Percentiles rank a stretch among this genome's conserved stretches.
Conservation (phyloP, 2,329 filamentous ascomycete genomes). For the Paraphoma chrysanthemicola region DNA sequence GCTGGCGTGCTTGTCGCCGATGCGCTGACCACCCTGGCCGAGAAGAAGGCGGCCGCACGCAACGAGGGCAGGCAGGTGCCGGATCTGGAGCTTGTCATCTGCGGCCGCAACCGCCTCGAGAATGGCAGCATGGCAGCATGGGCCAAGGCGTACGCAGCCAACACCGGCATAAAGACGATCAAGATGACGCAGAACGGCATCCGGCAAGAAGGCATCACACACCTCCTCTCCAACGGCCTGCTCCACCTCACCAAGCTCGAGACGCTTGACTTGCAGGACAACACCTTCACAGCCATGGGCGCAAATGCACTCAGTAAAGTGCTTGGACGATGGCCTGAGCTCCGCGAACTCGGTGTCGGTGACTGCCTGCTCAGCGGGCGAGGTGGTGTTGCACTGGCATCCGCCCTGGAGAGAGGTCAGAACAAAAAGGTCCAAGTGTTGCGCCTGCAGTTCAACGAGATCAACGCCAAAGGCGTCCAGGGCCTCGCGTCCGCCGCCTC, state of each 20-base stretch:
- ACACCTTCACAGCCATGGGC: conserved; percentile 88
- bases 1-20: conserved; percentile 90
- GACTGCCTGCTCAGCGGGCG: conserved; percentile 84
- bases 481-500: conserved; percentile 70
- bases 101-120: conserved; percentile 93
- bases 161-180: conserved; percentile 79
- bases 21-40: conserved; percentile 81
- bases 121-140: conserved; percentile 96
- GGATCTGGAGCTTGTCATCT: conserved; percentile 93
- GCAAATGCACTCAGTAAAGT: conserved; percentile 80
- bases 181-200: conserved; percentile 99
- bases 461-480: conserved; percentile 77
- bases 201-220: conserved; percentile 86
- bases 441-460: conserved; percentile 92
- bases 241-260: conserved; percentile 72
- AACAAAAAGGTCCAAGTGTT: conserved; percentile 83
- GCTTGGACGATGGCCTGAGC: conserved; percentile 73
- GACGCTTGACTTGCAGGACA: conserved; percentile 92
- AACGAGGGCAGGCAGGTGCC: conserved; percentile 76
- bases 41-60: conserved; percentile 80
- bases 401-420: conserved; percentile 74
- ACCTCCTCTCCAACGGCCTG: conserved; percentile 80
- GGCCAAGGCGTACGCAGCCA: conserved; percentile 85
- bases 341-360: conserved; percentile 85
- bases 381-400: conserved; percentile 75